Evolutionary conservation across 169 alveolate genomes (phyloP).

Genomic region (Theileria parva): DNA sequence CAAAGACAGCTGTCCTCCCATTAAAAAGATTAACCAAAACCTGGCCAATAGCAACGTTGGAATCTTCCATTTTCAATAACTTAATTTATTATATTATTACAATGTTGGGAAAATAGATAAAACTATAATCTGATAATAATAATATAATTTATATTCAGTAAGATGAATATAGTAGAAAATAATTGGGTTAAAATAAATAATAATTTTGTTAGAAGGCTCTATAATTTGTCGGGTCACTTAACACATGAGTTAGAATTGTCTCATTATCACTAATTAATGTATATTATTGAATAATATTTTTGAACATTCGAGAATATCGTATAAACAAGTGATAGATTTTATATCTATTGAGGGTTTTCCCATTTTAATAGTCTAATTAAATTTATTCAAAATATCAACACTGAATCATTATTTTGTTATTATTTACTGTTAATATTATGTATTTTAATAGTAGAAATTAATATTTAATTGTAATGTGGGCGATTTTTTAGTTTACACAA

Average conservation of each 20-base stretch:
- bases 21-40: slow-evolving; percentile 53
- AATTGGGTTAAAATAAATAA: not conserved
- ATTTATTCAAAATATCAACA: not conserved
- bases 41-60: slow-evolving; percentile 36
- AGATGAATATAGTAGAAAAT: not conserved
- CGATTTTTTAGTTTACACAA: not conserved
- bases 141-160: slow-evolving; percentile 2
- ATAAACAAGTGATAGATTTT: too few species aligned
- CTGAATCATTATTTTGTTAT: too few species aligned
- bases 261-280: not conserved
- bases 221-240: not conserved
- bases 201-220: not conserved
- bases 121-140: not conserved
- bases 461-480: not conserved
- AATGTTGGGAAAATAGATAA: not conserved
- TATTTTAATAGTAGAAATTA: not conserved
- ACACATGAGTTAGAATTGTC: not conserved
- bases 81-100: not conserved
- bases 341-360: not conserved
- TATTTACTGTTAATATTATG: too few species aligned
- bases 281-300: not conserved
- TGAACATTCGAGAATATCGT: not conserved
- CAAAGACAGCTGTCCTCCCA: slow-evolving; percentile 64
- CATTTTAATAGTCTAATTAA: too few species aligned
- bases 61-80: slow-evolving; percentile 14